Evolutionary conservation across 306 rosid genomes (phyloP).

Genomic region (Vigna trinervia): DNA sequence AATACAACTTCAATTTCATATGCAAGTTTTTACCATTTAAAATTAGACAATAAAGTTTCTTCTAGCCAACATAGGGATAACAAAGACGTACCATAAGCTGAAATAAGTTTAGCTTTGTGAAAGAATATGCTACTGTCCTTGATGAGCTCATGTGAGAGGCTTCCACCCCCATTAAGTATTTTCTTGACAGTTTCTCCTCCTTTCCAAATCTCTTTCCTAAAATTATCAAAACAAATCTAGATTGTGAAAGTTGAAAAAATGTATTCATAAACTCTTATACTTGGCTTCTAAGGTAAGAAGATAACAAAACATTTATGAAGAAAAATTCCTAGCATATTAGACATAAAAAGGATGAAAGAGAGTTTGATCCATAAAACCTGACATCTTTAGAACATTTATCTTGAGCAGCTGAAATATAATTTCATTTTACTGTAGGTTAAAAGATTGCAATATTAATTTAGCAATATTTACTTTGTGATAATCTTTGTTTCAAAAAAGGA

Average conservation of each 20-base stretch:
- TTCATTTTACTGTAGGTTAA: not conserved
- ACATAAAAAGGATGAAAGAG: not conserved
- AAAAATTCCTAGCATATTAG: not conserved
- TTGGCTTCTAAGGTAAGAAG: slow-evolving; percentile 14
- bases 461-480: not conserved
- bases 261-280: not conserved
- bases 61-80: slow-evolving; percentile 1
- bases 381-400: slow-evolving; percentile 1
- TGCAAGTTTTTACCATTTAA: not conserved
- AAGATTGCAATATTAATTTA: not conserved
- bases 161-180: slow-evolving; percentile 93
- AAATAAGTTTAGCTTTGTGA: slow-evolving; percentile 80
- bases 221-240: slow-evolving; percentile 39
- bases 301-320: slow-evolving; percentile 2
- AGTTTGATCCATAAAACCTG: not conserved
- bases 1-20: not conserved
- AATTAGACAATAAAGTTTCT: not conserved
- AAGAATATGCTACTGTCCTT: slow-evolving; percentile 60
- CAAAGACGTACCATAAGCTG: slow-evolving; percentile 84
- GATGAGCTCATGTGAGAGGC: slow-evolving; percentile 68
- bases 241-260: slow-evolving; percentile 34
- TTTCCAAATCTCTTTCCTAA: slow-evolving; percentile 63
- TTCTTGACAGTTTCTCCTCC: slow-evolving; percentile 65
- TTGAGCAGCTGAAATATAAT: not conserved
- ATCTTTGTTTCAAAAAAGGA: not conserved